Conservation (phyloP, 2,329 filamentous ascomycete species). For the Pseudogymnoascus sp. region DNA sequence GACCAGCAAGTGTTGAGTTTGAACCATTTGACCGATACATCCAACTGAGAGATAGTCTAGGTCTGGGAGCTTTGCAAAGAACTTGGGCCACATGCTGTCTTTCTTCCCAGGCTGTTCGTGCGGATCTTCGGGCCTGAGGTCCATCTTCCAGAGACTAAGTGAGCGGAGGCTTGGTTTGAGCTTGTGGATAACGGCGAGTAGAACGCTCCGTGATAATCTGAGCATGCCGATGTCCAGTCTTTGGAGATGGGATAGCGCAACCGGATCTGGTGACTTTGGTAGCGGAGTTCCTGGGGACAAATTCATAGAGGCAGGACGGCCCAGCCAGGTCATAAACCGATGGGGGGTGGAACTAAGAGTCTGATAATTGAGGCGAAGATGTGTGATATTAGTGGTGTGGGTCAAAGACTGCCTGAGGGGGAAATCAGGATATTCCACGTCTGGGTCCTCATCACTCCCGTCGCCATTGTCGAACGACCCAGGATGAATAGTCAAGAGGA, state of each 20-base stretch:
- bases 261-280: slow-evolving; percentile 19
- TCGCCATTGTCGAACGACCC: slow-evolving; percentile 10
- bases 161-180: slow-evolving; percentile 36
- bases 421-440: slow-evolving; percentile 16
- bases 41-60: slow-evolving; percentile 10
- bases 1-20: not conserved
- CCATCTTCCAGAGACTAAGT: slow-evolving; percentile 40
- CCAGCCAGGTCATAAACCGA: slow-evolving; percentile 35
- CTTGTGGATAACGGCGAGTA: slow-evolving; percentile 33
- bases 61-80: slow-evolving; percentile 31
- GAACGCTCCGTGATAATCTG: slow-evolving; percentile 21
- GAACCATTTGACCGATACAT: not conserved
- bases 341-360: slow-evolving; percentile 14
- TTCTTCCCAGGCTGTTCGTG: slow-evolving; percentile 12
- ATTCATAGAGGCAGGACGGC: slow-evolving; percentile 10
- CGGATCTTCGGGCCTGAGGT: slow-evolving; percentile 16
- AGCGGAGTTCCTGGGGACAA: not conserved
- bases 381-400: slow-evolving; percentile 35
- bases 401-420: slow-evolving; percentile 23
- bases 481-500: slow-evolving; percentile 34
- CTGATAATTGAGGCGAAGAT: slow-evolving; percentile 46
- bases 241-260: slow-evolving; percentile 30
- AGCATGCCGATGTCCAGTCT: slow-evolving; percentile 38
- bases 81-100: slow-evolving; percentile 32
- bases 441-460: slow-evolving; percentile 12